Evolutionary conservation across 164 flowering plant species (phyloP).

Genomic region (Nymphaea colorata): DNA sequence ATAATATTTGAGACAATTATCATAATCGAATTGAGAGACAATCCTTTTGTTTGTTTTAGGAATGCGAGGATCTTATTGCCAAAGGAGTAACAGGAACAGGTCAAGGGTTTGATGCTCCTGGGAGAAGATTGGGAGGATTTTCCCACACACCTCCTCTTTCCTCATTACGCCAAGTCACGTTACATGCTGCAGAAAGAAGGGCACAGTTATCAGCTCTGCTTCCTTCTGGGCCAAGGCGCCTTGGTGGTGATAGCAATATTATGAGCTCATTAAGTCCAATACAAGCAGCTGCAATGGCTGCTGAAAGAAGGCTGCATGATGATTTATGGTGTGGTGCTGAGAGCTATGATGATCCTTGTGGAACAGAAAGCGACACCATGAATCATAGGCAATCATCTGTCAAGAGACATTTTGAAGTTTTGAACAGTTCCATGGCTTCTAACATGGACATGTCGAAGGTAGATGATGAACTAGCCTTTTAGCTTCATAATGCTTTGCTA

Average conservation of each 20-base stretch:
- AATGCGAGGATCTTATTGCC: conserved; percentile 76
- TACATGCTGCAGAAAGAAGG: conserved; percentile 78
- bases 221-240: conserved; percentile 78
- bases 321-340: conserved; percentile 89
- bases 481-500: neutral
- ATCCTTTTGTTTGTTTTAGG: conserved; percentile 23
- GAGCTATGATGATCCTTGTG: conserved; percentile 22
- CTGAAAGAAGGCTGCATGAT: conserved; percentile 87
- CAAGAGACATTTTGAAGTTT: conserved; percentile 17
- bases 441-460: conserved; percentile 7
- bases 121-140: conserved; percentile 77
- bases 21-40: no score
- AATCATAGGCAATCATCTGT: conserved; percentile 5
- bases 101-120: conserved; percentile 82
- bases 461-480: conserved; percentile 2
- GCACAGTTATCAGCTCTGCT: conserved; percentile 41
- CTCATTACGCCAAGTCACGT: conserved; percentile 54
- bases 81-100: conserved; percentile 78
- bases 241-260: conserved; percentile 77
- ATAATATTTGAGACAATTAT: no score
- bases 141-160: conserved; percentile 61
- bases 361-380: conserved; percentile 24
- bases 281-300: conserved; percentile 99
- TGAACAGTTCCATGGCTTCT: conserved; percentile 11
- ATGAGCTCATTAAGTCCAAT: conserved; percentile 85